A percentile compares a stretch with the other conserved stretches of the same genome.
Conservation (phyloP, 495 filamentous ascomycete species). For the Astrocystis sublimbata region DNA sequence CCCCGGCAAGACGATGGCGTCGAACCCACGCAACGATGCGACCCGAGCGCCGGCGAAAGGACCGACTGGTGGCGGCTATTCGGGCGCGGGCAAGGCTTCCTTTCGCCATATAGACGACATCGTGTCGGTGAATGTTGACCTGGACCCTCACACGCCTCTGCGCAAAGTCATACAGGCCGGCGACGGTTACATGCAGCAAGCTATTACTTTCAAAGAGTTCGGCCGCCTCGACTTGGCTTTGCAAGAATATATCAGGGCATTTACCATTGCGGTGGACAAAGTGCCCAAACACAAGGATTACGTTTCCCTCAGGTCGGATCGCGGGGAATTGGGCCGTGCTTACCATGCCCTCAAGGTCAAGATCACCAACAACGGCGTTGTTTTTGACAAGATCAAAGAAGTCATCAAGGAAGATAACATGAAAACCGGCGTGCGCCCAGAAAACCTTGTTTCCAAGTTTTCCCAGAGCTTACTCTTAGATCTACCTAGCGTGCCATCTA, state of each 20-base stretch:
- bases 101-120: constrained; percentile 79
- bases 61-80: not conserved
- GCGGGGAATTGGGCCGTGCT: constrained; percentile 46
- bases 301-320: constrained; percentile 47
- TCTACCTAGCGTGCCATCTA: constrained; percentile 12
- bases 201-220: constrained; percentile 54
- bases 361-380: constrained; percentile 40
- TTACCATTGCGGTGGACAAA: constrained; percentile 69
- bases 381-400: constrained; percentile 61
- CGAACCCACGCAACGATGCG: constrained; percentile 1
- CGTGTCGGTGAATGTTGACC: constrained; percentile 47
- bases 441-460: constrained; percentile 11
- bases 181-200: constrained; percentile 51
- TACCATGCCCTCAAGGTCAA: constrained; percentile 53
- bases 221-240: constrained; percentile 52
- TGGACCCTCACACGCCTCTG: constrained; percentile 47
- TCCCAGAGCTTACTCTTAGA: not conserved
- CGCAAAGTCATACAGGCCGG: constrained; percentile 52
- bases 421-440: constrained; percentile 51
- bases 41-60: constrained; percentile 4
- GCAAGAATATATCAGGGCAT: constrained; percentile 76
- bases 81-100: constrained; percentile 33
- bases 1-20: constrained; percentile 9
- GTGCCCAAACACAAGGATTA: constrained; percentile 74
- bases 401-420: constrained; percentile 69